Conservation (phyloP, 805 yeast genomes). For the Priceomyces fermenticarens region DNA sequence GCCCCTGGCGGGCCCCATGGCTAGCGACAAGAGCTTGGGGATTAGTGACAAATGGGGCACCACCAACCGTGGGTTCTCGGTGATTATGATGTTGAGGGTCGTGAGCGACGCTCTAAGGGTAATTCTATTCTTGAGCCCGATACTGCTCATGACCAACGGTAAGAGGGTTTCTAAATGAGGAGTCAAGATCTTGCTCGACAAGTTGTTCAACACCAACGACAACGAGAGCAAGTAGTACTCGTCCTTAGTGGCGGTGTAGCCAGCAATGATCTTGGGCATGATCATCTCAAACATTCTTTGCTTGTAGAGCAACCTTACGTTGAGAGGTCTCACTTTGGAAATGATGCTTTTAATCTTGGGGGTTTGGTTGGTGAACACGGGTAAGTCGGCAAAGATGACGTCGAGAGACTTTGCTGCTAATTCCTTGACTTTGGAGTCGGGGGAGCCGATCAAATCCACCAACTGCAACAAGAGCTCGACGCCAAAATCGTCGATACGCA, state of each 20-base stretch:
- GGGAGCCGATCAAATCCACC: conserved; percentile 24
- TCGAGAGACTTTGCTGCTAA: conserved; percentile 54
- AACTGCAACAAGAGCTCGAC: conserved; percentile 17
- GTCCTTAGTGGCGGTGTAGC: conserved; percentile 40
- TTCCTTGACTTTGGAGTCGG: conserved; percentile 21
- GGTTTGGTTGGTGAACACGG: conserved; percentile 50
- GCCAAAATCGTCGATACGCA: conserved; percentile 49
- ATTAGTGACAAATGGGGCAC: conserved; percentile 55
- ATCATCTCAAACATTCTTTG: conserved; percentile 70
- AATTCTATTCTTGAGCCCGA: conserved; percentile 43
- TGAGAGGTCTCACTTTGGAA: conserved; percentile 50
- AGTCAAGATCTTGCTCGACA: conserved; percentile 60
- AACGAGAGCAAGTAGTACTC: conserved; percentile 63
- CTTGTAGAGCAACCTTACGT: conserved; percentile 68
- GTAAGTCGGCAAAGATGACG: conserved; percentile 64
- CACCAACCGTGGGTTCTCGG: conserved; percentile 53
- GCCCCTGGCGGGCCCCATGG: conserved; percentile 22
- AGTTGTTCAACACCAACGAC: conserved; percentile 62
- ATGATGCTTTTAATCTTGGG: conserved; percentile 25
- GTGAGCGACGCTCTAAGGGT: conserved; percentile 61
- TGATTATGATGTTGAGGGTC: conserved; percentile 53
- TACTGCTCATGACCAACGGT: conserved; percentile 69
- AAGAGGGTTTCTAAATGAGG: conserved; percentile 62
- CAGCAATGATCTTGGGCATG: conserved; percentile 53
- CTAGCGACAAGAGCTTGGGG: conserved; percentile 44